Base-by-base conservation (phyloP, 2,329 filamentous ascomycete species). In the Penicillium fuscoglaucum region DNA sequence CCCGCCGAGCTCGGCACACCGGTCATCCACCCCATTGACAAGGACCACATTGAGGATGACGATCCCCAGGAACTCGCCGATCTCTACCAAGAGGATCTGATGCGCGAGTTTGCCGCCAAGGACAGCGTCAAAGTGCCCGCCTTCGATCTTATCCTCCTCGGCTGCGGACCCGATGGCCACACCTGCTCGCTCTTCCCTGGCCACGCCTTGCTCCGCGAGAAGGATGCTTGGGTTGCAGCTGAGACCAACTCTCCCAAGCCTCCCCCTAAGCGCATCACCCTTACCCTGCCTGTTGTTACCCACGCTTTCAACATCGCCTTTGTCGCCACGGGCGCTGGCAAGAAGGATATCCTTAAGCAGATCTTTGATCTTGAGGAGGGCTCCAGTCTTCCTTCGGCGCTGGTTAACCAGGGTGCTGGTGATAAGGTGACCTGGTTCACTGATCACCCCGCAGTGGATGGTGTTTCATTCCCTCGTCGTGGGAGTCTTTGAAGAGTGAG, bases 361-460 rank as follows among this genome's bases (percentile, higher is more conserved):
- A 97, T 98, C 67, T 96, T 99, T 72, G 91, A 95, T 74, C 80
- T 79, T 0, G 87, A 91, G 64, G 88, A 90, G 65, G 87, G 88
- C 9, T 78, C 81, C 43, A 87, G 85, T 37, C 80, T 98, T 59
- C 95, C 95, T 1, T 96, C 92, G 73, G 87, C 90, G 1, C 81
- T 98, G 64, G 88, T 99, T 70, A 99, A 99, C 74, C 85, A 90
- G 68, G 86, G 85, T 43, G 89, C 86, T 4, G 91, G 90, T 45
- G 92, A 96, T 64, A 89, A 91, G 69, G 91, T 92, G 71, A 95
- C 87, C 78, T 99, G 95, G 95, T 98, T 99, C 74, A 91, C 93
- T 44, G 95, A 98, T 74, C 83, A 87, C 70, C 82, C 90, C 5
- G 93, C 95, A 47, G 87, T 96, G 13, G 89, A 96, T 70, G 92